Evolutionary conservation across 2,329 filamentous ascomycete genomes (phyloP), one percentile per base, ranked within the genome.

Genomic region (Colletotrichum gloeosporioides): DNA sequence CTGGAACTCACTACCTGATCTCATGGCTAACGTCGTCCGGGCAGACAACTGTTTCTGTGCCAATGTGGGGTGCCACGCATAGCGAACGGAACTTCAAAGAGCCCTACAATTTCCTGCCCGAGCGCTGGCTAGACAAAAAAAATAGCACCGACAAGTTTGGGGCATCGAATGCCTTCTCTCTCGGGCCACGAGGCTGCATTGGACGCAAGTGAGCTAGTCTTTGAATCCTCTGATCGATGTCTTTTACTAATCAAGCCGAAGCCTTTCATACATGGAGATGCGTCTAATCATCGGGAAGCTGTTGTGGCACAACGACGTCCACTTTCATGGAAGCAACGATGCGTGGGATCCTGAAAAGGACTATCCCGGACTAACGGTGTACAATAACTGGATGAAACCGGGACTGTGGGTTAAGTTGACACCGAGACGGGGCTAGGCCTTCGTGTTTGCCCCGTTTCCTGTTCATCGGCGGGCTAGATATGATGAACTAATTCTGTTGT

Each of bases 101-200:
- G 1, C 83, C 86, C 0, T 79, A 86, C 49, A 74, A 77, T 1
- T 88, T 86, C 73, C 61, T 76, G 3, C 59, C 59, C 8, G 59
- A 63, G 29, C 59, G 59, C 6, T 34, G 59, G 59, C n/a, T 63
- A 16, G 15, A 63, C 2, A 63, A 32, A n/a, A n/a, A 36, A 3
- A 32, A 32, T 0, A 63, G 59, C n/a, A 22, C 59, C 29, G 59
- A 34, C 31, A 63, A 36, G 31, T 63, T 63, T 15, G 31, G 59
- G 3, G 59, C 59, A 22, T 63, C 59, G 4, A 63, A 34, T 34
- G 31, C 59, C 5, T 63, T 63, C 4, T 63, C 59, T 32, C 59
- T 63, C 8, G 59, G 59, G 8, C 59, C 59, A 6, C 31, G 59
- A 34, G 59, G 59, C 16, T 63, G 31, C 8, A 36, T 63, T 15